Conservation (phyloP, 108 stramenopile species). For the Skeletonema tropicum region DNA sequence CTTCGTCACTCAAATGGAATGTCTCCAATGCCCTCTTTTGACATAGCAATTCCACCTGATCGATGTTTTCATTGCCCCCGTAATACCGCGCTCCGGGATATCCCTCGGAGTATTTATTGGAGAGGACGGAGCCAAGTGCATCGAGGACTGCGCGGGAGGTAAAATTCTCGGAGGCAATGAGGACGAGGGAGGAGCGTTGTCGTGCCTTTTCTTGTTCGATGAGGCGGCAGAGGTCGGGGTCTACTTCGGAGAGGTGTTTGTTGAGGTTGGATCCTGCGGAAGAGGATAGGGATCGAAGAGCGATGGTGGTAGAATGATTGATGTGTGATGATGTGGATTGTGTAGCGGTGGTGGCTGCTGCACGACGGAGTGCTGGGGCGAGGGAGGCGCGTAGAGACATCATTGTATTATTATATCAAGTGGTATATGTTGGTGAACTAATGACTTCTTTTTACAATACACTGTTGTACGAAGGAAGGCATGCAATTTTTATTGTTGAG, state of each 20-base stretch:
- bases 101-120: slow-evolving; percentile 97
- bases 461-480: too few relatives aligned
- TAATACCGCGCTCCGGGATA: slow-evolving; percentile 97
- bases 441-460: too few relatives aligned
- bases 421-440: too few relatives aligned
- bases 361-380: slow-evolving; percentile 47
- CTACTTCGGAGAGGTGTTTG: slow-evolving; percentile 80
- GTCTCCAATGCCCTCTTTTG: slow-evolving; percentile 96
- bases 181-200: slow-evolving; percentile 88
- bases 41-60: slow-evolving; percentile 96
- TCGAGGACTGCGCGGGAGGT: slow-evolving; percentile 95
- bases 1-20: slow-evolving; percentile 91
- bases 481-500: too few relatives aligned
- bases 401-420: slow-evolving; percentile 13
- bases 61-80: slow-evolving; percentile 97
- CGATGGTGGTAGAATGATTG: slow-evolving; percentile 6
- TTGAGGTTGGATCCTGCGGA: slow-evolving; percentile 79
- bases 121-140: slow-evolving; percentile 96
- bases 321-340: slow-evolving; percentile 11
- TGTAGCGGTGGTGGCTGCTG: slow-evolving; percentile 16
- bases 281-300: slow-evolving; percentile 7
- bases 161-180: slow-evolving; percentile 97
- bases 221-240: slow-evolving; percentile 90
- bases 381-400: slow-evolving; percentile 41
- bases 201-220: slow-evolving; percentile 96